Base-by-base conservation (phyloP, 495 filamentous ascomycete genomes). In the Cladorrhinum samala region DNA sequence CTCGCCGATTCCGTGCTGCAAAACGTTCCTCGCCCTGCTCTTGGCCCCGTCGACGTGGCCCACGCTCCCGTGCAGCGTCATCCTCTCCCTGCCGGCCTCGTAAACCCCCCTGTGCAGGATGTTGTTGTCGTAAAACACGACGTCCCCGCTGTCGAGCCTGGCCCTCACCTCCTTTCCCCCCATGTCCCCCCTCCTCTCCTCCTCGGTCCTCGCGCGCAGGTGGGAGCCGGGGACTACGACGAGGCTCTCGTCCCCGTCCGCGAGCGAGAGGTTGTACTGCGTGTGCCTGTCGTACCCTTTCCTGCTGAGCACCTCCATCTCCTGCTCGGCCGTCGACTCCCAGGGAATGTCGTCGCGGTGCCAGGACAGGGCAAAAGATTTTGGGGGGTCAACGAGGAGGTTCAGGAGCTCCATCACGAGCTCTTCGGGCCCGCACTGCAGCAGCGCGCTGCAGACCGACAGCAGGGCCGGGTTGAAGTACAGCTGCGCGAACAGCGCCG, bases 121-220 rank as follows among this genome's bases (percentile, higher is more conserved):
- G 69, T 94, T 91, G 55, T 89, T 91, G 68, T 94, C 81, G 63
- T 94, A 92, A 61, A 94, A 94, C 33, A 87, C 85, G 7, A 84
- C 76, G 65, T 92, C 88, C 0, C 88, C 89, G 0, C 87, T 72
- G 58, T 80, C 67, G 56, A 91, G 63, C 64, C 68, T 52, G 24
- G 92, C 89, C 16, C 77, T 67, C 23, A 83, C 55, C 70, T 86
- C 79, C 2, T 74, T 6, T 33, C 27, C 27, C 11, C 77, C 83
- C 0, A 82, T 79, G 19, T 68, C 79, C 7, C 84, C 85, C 7
- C 55, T 68, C 1, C 87, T 68, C 74, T 92, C 89, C 0, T 37
- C 66, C 4, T 77, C 76, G 1, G 87, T 92, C 23, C 87, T 68
- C 52, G 83, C 78, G 1, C 88, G 75, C 3, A 56, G 59, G 65